These are phyloP conservation scores for Hymenoscyphus scutula DNA, from an alignment of 2,329 filamentous ascomycete genomes.

Conservation along the genomic window DNA sequence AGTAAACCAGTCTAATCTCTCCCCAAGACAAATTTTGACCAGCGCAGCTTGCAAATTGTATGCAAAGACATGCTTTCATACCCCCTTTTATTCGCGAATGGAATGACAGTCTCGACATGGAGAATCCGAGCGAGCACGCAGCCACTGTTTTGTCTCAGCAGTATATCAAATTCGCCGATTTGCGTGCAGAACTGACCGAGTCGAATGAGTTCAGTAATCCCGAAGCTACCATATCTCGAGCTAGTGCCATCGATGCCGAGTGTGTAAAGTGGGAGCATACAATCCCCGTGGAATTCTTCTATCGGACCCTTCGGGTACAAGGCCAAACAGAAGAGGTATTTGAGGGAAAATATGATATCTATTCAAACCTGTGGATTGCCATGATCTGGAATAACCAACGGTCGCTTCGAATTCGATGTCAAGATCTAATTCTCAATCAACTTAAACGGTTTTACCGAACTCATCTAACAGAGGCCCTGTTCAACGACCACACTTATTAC, in stretches of 20 bases:
- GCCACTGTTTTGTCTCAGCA: slow-evolving; percentile 43
- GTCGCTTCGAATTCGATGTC: slow-evolving; percentile 28
- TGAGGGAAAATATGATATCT: slow-evolving; percentile 30
- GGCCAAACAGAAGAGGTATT: slow-evolving; percentile 26
- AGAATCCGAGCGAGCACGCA: slow-evolving; percentile 24
- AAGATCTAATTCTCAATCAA: slow-evolving; percentile 29
- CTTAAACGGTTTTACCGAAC: slow-evolving; percentile 22
- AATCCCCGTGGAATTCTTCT: slow-evolving; percentile 20
- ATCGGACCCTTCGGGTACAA: slow-evolving; percentile 21
- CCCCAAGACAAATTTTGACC: slow-evolving; percentile 35
- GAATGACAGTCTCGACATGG: slow-evolving; percentile 20
- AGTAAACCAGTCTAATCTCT: not conserved
- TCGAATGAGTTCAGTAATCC: slow-evolving; percentile 29
- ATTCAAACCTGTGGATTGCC: slow-evolving; percentile 27
- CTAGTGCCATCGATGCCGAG: slow-evolving; percentile 23
- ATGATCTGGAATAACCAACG: slow-evolving; percentile 34
- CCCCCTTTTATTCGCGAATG: slow-evolving; percentile 48
- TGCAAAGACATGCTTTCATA: slow-evolving; percentile 49
- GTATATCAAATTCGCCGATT: slow-evolving; percentile 33
- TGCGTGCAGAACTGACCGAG: slow-evolving; percentile 27
- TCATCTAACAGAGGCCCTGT: slow-evolving; percentile 9
- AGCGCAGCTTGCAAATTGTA: slow-evolving; percentile 47
- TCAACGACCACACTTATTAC: slow-evolving; percentile 14
- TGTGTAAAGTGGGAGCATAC: slow-evolving; percentile 22
- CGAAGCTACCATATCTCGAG: slow-evolving; percentile 19